Evolutionary conservation across 345 rosid species (phyloP).

Genomic region (Lumnitzera littorea): DNA sequence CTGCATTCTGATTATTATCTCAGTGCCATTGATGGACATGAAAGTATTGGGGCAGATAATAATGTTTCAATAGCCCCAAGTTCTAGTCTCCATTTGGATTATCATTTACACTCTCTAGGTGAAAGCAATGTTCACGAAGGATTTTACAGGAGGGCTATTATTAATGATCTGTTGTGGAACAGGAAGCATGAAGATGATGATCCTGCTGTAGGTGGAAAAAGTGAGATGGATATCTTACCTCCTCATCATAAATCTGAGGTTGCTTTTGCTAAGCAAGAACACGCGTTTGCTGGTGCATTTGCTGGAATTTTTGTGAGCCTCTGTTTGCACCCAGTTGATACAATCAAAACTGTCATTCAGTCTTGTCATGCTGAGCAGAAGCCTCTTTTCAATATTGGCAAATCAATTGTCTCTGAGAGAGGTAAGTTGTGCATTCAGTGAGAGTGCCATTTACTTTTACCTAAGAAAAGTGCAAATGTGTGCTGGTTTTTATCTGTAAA

Average conservation of each 20-base stretch:
- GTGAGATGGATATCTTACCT: conserved; percentile 14
- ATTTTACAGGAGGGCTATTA: conserved; percentile 10
- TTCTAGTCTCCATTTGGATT: conserved; percentile 29
- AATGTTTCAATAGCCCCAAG: conserved; percentile 14
- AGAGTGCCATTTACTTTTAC: too few species aligned
- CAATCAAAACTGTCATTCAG: conserved; percentile 72
- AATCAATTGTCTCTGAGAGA: conserved; percentile 80
- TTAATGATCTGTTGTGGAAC: conserved; percentile 17
- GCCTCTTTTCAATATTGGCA: conserved; percentile 52
- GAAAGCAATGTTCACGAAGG: conserved; percentile 13
- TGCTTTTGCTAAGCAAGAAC: conserved; percentile 57
- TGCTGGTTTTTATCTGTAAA: too few species aligned
- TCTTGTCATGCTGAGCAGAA: conserved; percentile 62
- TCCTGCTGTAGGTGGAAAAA: conserved; percentile 13
- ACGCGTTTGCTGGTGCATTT: conserved; percentile 92
- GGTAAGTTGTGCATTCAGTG: conserved; percentile 25
- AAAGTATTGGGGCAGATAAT: conserved; percentile 22
- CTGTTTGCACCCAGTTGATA: conserved; percentile 91
- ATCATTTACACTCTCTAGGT: conserved; percentile 23
- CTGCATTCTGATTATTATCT: conserved; percentile 34
- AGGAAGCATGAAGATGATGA: conserved; percentile 14
- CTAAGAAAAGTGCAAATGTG: too few species aligned
- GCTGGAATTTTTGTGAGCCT: conserved; percentile 81
- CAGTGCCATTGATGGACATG: conserved; percentile 10
- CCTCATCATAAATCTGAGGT: conserved; percentile 23